Evolutionary conservation across 2,329 filamentous ascomycete species (phyloP).

Genomic region (Monosporascus sp.): DNA sequence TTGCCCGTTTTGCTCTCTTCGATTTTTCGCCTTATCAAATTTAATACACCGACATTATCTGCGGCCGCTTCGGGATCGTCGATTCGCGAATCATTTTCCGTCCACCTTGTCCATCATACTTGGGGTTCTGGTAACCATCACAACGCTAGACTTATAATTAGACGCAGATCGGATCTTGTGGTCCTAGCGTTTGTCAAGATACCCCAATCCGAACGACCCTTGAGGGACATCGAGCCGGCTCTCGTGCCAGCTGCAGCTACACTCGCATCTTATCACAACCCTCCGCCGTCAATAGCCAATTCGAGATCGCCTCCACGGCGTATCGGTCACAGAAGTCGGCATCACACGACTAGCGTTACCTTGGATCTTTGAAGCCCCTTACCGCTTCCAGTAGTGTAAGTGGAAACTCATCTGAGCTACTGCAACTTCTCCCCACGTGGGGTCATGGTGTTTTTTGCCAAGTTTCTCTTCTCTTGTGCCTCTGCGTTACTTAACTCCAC

Average conservation of each 20-base stretch:
- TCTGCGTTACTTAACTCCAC: neutral
- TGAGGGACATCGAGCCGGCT: conserved; percentile 8
- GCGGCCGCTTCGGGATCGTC: neutral
- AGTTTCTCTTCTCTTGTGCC: neutral
- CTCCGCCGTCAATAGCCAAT: conserved; percentile 1
- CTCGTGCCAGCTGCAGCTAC: conserved; percentile 12
- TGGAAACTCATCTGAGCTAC: neutral
- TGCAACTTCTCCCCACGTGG: neutral
- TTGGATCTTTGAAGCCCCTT: no score
- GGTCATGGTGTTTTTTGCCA: neutral
- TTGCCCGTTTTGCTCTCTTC: conserved; percentile 3
- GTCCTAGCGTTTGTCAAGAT: conserved; percentile 2
- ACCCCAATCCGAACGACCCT: conserved; percentile 1
- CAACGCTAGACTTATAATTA: neutral
- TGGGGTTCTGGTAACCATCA: neutral
- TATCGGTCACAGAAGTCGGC: neutral
- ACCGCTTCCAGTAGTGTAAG: neutral
- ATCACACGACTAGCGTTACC: neutral
- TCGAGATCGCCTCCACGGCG: neutral
- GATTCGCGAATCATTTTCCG: neutral
- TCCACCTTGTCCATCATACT: neutral
- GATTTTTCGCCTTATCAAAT: neutral
- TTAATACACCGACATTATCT: neutral
- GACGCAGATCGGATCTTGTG: neutral
- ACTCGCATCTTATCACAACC: conserved; percentile 7